Percentiles rank a stretch among this genome's conserved stretches.
Conservation (phyloP, 495 filamentous ascomycete genomes). For the Geopyxis carbonaria region DNA sequence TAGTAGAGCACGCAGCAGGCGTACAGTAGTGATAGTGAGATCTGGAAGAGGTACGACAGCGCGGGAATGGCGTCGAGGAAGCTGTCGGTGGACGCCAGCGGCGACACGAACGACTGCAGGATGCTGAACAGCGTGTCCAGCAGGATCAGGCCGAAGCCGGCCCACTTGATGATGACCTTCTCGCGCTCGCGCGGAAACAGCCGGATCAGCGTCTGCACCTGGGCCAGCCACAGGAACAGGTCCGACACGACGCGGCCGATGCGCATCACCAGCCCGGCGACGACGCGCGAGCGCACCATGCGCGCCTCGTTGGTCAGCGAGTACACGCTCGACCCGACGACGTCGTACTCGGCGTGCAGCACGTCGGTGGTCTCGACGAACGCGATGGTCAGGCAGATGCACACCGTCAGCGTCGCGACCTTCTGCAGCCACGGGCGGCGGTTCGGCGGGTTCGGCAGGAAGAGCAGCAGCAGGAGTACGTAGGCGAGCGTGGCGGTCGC, state of each 20-base stretch:
- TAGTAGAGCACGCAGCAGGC: conserved; percentile 95
- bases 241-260: conserved; percentile 82
- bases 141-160: conserved; percentile 79
- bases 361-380: conserved; percentile 75
- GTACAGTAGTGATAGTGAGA: conserved; percentile 76
- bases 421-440: conserved; percentile 90
- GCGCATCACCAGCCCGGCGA: conserved; percentile 66
- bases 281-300: conserved; percentile 52
- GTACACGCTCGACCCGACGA: conserved; percentile 24
- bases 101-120: conserved; percentile 66
- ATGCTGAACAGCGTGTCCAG: conserved; percentile 78
- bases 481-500: conserved; percentile 84
- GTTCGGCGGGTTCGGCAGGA: conserved; percentile 69
- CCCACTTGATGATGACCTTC: conserved; percentile 97
- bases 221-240: conserved; percentile 90
- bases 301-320: conserved; percentile 44
- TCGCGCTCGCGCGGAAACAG: conserved; percentile 92
- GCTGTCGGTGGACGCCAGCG: conserved; percentile 43
- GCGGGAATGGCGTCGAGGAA: conserved; percentile 85
- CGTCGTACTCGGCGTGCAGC: conserved; percentile 62
- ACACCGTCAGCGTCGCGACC: conserved; percentile 75
- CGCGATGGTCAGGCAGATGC: conserved; percentile 81
- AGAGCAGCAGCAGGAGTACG: conserved; percentile 81
- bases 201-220: conserved; percentile 89
- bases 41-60: conserved; percentile 81